Evolutionary conservation across 2,329 filamentous ascomycete species (phyloP), one percentile per base, ranked within the genome.

Genomic region (Penicillium glabrum): DNA sequence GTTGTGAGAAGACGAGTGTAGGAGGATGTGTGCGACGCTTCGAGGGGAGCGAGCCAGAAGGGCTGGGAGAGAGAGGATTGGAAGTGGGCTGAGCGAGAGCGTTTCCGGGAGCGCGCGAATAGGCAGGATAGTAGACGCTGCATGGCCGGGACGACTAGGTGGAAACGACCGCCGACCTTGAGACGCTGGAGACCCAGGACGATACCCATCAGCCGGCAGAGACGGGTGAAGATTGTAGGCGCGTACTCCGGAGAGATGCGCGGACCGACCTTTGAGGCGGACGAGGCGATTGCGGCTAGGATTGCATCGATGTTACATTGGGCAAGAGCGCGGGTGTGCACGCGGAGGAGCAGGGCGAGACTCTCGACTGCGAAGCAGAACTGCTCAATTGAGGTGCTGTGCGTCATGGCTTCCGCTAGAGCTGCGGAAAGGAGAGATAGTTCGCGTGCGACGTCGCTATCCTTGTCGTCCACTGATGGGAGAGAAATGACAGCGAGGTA

Each of bases 81-180:
- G 26, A 60, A 53, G 19, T 63, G 62, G 27, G 64, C 57, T 33
- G 70, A 65, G 45, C 69, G 67, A 39, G 62, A 67, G 41, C 69
- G 65, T 60, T 74, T 73, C 43, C 68, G 69, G 51, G 76, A 76
- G 14, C 77, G 79, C 5, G 75, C 76, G 69, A 86, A 86, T 11
- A 88, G 77, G 50, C 80, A 82, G 53, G 77, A 75, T 2, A 87
- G 70, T 1, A 88, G 77, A 13, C 72, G 72, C 63, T 86, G 82
- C 56, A 88, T 77, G 13, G 82, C 73, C 0, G 79, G 77, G 6
- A 86, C 71, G 16, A 88, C 71, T 11, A 88, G 74, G 64, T 88
- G 84, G 71, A 83, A 83, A 24, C 86, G 83, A 8, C 84, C 84
- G 35, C 82, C 81, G 10, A 88, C 74, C 43, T 83, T 82, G 16